Evolutionary conservation across 352 stramenopile genomes (phyloP).

Genomic region (Globisporangium splendens): DNA sequence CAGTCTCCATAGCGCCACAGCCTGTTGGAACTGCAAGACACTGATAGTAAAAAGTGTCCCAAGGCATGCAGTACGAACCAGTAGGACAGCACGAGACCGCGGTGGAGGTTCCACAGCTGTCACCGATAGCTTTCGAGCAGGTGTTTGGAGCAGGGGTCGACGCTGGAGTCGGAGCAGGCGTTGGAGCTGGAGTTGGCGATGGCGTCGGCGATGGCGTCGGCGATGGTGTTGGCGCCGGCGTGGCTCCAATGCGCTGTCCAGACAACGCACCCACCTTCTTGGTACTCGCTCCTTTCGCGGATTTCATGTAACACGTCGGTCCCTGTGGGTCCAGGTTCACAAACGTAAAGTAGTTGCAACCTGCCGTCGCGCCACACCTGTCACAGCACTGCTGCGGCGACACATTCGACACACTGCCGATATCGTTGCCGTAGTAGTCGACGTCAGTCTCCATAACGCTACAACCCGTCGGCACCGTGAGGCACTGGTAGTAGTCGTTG

Average conservation of each 20-base stretch:
- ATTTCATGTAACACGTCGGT: constrained; percentile 30
- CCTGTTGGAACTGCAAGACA: constrained; percentile 14
- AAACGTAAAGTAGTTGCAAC: constrained; percentile 24
- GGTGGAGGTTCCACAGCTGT: constrained; percentile 21
- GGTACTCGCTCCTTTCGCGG: too few relatives aligned
- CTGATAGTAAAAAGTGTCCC: constrained; percentile 28
- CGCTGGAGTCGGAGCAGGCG: background rate
- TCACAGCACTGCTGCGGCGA: constrained; percentile 8
- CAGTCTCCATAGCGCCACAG: constrained; percentile 17
- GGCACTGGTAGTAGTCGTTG: constrained; percentile 29
- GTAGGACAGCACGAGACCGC: constrained; percentile 12
- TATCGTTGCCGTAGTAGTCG: constrained; percentile 26
- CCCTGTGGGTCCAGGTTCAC: constrained; percentile 14
- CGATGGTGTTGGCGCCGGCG: too few relatives aligned
- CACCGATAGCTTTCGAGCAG: background rate
- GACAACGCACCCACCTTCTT: constrained; percentile 7
- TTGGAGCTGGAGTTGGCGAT: constrained; percentile 5
- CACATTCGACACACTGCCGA: constrained; percentile 9
- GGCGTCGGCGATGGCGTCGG: background rate
- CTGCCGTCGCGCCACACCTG: constrained; percentile 1
- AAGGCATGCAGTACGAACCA: constrained; percentile 27
- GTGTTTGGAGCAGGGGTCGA: background rate
- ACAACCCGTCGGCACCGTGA: constrained; percentile 12
- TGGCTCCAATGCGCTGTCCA: background rate
- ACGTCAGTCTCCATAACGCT: constrained; percentile 20